phyloP scores from a whole-genome alignment of 305 asterid genomes.

The Plantago rigida region DNA sequence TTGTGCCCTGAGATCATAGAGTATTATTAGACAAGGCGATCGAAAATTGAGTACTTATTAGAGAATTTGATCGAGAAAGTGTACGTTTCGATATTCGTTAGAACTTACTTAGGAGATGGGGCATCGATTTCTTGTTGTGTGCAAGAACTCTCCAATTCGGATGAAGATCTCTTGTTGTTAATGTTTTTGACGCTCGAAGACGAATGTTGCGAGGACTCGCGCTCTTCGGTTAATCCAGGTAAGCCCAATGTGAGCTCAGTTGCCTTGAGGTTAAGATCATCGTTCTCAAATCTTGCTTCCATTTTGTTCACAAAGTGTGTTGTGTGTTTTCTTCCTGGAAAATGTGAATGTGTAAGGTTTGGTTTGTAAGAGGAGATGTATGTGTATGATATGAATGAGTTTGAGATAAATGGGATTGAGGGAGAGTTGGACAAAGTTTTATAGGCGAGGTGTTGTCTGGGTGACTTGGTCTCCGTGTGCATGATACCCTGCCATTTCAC shows the following conservation, averaged over 20 bases:
- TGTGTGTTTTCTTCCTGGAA: slow-evolving; percentile 22
- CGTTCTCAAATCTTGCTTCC: slow-evolving; percentile 23
- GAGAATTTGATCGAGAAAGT: too few relatives aligned
- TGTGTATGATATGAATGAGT: slow-evolving; percentile 14
- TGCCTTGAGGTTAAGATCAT: slow-evolving; percentile 43
- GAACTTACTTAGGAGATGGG: slow-evolving; percentile 50
- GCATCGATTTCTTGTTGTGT: slow-evolving; percentile 21
- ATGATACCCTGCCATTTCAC: not conserved
- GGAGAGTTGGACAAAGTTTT: slow-evolving; percentile 23
- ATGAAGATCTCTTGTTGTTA: slow-evolving; percentile 45
- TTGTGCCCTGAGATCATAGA: slow-evolving; percentile 40
- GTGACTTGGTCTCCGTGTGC: slow-evolving; percentile 40
- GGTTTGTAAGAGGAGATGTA: not conserved
- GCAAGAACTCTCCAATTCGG: slow-evolving; percentile 31
- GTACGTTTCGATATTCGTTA: not conserved
- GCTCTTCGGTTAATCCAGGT: slow-evolving; percentile 42
- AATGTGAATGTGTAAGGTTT: not conserved
- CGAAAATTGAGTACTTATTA: too few relatives aligned
- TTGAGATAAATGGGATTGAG: slow-evolving; percentile 26
- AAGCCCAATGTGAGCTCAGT: slow-evolving; percentile 51
- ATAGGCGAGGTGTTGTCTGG: slow-evolving; percentile 30
- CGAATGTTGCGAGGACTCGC: slow-evolving; percentile 13
- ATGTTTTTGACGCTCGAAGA: slow-evolving; percentile 13
- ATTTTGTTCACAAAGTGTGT: not conserved
- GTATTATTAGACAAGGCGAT: slow-evolving; percentile 8